Percentiles rank a stretch among this genome's conserved stretches.
phyloP scores from a whole-genome alignment of 2,329 filamentous ascomycete species.

The Beauveria medogensis region DNA sequence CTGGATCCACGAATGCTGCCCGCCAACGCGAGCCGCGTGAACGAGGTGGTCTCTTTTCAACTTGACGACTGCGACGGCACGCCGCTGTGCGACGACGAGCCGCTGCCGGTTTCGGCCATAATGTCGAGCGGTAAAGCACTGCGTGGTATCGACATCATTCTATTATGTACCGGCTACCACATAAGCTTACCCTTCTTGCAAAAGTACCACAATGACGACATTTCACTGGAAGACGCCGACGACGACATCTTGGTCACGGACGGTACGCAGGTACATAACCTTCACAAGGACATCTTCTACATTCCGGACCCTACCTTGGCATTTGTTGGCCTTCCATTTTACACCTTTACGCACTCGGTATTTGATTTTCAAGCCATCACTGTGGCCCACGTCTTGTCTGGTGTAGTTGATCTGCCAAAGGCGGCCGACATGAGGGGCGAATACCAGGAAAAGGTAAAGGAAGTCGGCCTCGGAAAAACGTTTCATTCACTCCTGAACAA shows the following conservation, averaged over 20 bases:
- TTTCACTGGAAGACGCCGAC: constrained; percentile 36
- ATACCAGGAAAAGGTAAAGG: background rate
- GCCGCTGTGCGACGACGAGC: constrained; percentile 17
- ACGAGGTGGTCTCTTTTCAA: constrained; percentile 39
- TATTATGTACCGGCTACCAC: constrained; percentile 15
- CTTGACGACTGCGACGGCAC: constrained; percentile 18
- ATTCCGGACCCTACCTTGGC: constrained; percentile 56
- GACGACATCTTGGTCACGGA: constrained; percentile 53
- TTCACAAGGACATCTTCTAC: constrained; percentile 66
- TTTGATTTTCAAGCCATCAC: constrained; percentile 64
- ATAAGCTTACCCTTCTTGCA: constrained; percentile 57
- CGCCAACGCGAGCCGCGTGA: constrained; percentile 41
- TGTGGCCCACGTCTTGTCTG: constrained; percentile 48
- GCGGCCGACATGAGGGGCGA: background rate
- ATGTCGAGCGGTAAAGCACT: constrained; percentile 46
- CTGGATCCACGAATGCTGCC: constrained; percentile 46
- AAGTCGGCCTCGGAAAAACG: background rate
- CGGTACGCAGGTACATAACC: constrained; percentile 55
- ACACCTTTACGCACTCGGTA: constrained; percentile 58
- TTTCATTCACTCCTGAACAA: background rate
- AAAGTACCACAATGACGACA: constrained; percentile 33
- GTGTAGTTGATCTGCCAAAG: constrained; percentile 16
- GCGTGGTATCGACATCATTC: constrained; percentile 40
- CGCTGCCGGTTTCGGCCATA: constrained; percentile 41
- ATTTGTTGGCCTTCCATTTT: constrained; percentile 58